Evolutionary conservation across 1,284 basidiomycete genomes (phyloP), one percentile per base, ranked within the genome.

Genomic region (Vanrija sp.): DNA sequence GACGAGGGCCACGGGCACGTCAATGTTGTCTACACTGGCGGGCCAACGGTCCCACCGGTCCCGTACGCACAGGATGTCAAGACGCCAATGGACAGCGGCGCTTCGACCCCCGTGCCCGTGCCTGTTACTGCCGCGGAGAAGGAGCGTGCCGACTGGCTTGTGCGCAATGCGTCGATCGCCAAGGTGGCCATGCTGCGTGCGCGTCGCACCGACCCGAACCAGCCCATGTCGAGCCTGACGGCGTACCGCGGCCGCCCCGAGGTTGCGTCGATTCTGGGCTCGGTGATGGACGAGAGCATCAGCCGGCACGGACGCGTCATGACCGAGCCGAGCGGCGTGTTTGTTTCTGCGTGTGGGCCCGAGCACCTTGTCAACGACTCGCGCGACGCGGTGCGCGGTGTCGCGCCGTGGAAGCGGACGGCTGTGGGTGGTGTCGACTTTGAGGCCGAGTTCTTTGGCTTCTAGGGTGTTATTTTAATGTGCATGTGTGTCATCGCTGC

Each of bases 31-130:
- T 34, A 34, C 34, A 34, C 34, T 34, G 12, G 21, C 21, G 21
- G 21, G 21, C 21, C 21, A 23, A 23, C 21, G 21, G 21, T 23
- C 21, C 21, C 21, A 23, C 21, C 21, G 21, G 21, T 23, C 21
- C 21, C 21, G 21, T 23, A 23, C 9, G 34, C 34, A 5, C 34
- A 34, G 34, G 12, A 12, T 12, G 34, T 12, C 5, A 5, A 34
- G 34, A 23, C 21, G 21, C 21, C 21, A 23, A 23, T 12, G 34
- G 34, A 12, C 34, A 34, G 34, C 82, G n/a, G 74, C 82, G 78
- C 80, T 80, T 43, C 65, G 74, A 23, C 21, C 51, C 71, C 73
- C 19, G 60, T 65, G 18, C 72, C 76, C 18, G 66, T 74, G 34
- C 39, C n/a, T 46, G 29, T 1, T 42, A 52, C 66, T 0, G 54